Conservation (phyloP, 106 monocot species). For the Apostasia ramifera region DNA sequence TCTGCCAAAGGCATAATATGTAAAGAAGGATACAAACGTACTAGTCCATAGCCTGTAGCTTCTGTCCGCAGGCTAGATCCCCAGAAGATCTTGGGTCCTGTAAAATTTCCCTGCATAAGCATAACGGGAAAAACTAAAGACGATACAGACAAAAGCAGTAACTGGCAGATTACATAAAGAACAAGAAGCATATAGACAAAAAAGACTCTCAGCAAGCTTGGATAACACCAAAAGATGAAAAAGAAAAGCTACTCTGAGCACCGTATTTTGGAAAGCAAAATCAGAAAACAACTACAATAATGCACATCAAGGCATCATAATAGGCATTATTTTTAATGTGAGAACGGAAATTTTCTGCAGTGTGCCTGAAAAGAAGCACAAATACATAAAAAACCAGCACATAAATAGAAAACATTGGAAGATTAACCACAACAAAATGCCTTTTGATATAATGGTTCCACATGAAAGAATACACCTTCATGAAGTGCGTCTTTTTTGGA, state of each 20-base stretch:
- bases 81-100: constrained; percentile 98
- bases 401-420: too few relatives aligned
- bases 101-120: constrained; percentile 97
- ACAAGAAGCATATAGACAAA: not conserved
- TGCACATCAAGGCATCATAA: too few relatives aligned
- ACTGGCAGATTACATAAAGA: not conserved
- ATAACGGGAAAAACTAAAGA: constrained; percentile 22
- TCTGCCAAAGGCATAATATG: not conserved
- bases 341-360: too few relatives aligned
- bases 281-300: too few relatives aligned
- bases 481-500: too few relatives aligned
- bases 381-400: too few relatives aligned
- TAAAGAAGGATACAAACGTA: constrained; percentile 14
- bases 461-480: too few relatives aligned
- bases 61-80: constrained; percentile 98
- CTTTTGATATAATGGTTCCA: too few relatives aligned
- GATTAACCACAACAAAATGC: too few relatives aligned
- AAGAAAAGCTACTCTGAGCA: not conserved
- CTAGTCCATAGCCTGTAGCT: constrained; percentile 99
- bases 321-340: too few relatives aligned
- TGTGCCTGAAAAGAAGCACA: too few relatives aligned
- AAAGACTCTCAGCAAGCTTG: not conserved
- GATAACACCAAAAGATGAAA: not conserved
- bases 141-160: not conserved
- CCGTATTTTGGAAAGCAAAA: too few relatives aligned